phyloP scores from a whole-genome alignment of 768 basidiomycete species.

The Wakefieldia striispora region DNA sequence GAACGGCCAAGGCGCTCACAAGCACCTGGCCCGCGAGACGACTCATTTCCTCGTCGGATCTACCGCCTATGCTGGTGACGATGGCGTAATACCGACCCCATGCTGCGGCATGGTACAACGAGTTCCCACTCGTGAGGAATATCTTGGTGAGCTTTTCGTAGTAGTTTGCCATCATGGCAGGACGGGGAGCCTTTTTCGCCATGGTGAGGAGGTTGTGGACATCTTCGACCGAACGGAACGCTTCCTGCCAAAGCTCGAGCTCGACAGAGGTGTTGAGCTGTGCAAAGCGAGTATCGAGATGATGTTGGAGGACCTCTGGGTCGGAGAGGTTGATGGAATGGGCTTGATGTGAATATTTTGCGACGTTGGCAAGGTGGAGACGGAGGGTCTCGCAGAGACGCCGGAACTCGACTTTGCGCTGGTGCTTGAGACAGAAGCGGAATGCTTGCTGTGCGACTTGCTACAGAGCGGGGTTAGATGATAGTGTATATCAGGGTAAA shows the following conservation, averaged over 20 bases:
- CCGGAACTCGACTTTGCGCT: slow-evolving; percentile 95
- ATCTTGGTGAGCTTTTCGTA: slow-evolving; percentile 98
- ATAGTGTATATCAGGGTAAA: background rate
- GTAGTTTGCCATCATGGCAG: slow-evolving; percentile 97
- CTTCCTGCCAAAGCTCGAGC: slow-evolving; percentile 98
- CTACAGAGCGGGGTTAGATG: slow-evolving; percentile 36
- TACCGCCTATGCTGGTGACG: slow-evolving; percentile 68
- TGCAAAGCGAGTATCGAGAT: slow-evolving; percentile 95
- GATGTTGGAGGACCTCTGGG: slow-evolving; percentile 90
- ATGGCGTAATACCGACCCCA: slow-evolving; percentile 86
- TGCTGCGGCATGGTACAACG: slow-evolving; percentile 94
- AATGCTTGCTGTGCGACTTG: slow-evolving; percentile 97
- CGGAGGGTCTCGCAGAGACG: slow-evolving; percentile 95
- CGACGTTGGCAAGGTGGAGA: slow-evolving; percentile 90
- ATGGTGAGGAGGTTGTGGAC: slow-evolving; percentile 93
- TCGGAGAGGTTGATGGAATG: slow-evolving; percentile 96
- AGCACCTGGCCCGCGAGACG: slow-evolving; percentile 89
- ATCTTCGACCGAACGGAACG: slow-evolving; percentile 97
- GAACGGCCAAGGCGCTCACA: slow-evolving; percentile 89
- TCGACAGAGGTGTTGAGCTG: slow-evolving; percentile 97
- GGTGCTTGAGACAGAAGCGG: slow-evolving; percentile 91
- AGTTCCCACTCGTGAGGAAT: slow-evolving; percentile 92
- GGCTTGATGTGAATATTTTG: slow-evolving; percentile 91
- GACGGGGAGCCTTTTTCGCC: slow-evolving; percentile 90
- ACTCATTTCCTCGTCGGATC: slow-evolving; percentile 73